Conservation (phyloP, 345 rosid species). For the Murraya koenigii region DNA sequence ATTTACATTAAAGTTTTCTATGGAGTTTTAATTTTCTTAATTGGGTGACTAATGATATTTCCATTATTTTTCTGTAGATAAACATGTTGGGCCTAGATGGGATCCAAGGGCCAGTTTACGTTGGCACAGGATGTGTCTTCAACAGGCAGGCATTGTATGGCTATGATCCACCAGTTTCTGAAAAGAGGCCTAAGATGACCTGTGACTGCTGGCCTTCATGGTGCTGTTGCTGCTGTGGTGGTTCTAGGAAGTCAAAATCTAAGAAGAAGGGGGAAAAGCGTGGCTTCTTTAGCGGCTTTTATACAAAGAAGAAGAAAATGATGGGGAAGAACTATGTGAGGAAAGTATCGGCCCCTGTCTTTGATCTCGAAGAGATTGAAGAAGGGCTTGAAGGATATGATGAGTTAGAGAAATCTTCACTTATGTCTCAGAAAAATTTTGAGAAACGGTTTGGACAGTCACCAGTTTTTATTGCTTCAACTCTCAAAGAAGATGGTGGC, state of each 20-base stretch:
- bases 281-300: constrained; percentile 50
- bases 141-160: constrained; percentile 92
- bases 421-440: constrained; percentile 92
- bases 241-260: constrained; percentile 71
- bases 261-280: constrained; percentile 69
- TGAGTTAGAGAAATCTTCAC: constrained; percentile 85
- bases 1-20: neutral
- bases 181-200: constrained; percentile 92
- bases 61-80: constrained; percentile 39
- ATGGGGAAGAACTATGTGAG: constrained; percentile 60
- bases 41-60: neutral
- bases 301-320: constrained; percentile 66
- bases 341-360: constrained; percentile 54
- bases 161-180: constrained; percentile 85
- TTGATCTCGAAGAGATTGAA: constrained; percentile 91
- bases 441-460: constrained; percentile 96
- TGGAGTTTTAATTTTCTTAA: neutral
- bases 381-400: constrained; percentile 98
- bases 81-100: constrained; percentile 95
- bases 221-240: constrained; percentile 89
- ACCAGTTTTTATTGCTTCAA: constrained; percentile 85
- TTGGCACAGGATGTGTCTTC: constrained; percentile 96
- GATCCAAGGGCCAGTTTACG: constrained; percentile 93
- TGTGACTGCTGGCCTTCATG: constrained; percentile 98
- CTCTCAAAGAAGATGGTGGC: constrained; percentile 94